These are phyloP conservation scores for Elaeis guineensis DNA, from an alignment of 176 grass and related monocot species.

Conservation along the genomic window DNA sequence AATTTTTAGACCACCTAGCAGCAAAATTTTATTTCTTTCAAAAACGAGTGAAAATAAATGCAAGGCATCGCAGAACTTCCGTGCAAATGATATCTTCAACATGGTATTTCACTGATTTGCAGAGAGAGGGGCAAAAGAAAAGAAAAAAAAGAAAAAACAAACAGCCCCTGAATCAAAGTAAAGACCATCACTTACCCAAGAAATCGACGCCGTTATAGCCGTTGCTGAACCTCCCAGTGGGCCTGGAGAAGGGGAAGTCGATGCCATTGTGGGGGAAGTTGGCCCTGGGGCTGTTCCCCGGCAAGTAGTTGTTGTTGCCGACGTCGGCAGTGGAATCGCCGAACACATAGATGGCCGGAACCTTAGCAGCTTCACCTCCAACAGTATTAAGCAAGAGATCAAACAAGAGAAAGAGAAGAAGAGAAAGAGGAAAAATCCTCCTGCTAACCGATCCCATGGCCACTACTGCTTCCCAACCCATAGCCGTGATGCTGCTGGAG, in stretches of 20 bases:
- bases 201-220: conserved; percentile 69
- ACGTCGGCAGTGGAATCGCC: conserved; percentile 82
- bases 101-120: too few species aligned
- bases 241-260: conserved; percentile 32
- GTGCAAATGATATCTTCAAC: too few species aligned
- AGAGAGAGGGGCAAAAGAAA: too few species aligned
- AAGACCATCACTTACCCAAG: conserved; percentile 28
- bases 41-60: too few species aligned
- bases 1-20: too few species aligned
- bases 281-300: conserved; percentile 22
- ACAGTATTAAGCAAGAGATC: conserved; percentile 5
- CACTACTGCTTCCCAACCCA: too few species aligned
- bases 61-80: too few species aligned
- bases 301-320: conserved; percentile 81
- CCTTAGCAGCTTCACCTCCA: conserved; percentile 1
- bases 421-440: conserved; percentile 12
- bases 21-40: too few species aligned
- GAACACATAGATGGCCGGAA: conserved; percentile 77
- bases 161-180: too few species aligned
- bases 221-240: conserved; percentile 88
- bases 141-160: too few species aligned
- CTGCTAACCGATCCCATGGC: too few species aligned
- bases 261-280: conserved; percentile 48
- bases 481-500: too few species aligned
- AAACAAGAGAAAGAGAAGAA: conserved; percentile 3